These are phyloP conservation scores for Triticum turgidum DNA, from an alignment of 176 grass and related monocot species.

Conservation along the genomic window DNA sequence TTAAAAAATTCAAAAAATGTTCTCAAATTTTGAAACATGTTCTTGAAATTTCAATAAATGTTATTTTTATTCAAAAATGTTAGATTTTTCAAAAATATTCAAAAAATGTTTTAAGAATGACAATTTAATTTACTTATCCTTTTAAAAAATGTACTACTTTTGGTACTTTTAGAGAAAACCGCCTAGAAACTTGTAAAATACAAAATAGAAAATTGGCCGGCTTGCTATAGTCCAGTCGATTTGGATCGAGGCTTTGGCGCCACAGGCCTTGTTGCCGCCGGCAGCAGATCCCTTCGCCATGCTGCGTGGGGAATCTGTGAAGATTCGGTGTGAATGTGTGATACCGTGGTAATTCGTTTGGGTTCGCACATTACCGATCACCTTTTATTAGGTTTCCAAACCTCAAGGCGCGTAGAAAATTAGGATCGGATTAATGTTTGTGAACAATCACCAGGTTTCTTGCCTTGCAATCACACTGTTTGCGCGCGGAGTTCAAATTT, in stretches of 20 bases:
- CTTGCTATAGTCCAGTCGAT: not conserved
- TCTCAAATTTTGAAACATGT: too few relatives aligned
- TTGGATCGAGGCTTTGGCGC: not conserved
- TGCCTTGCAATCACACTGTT: not conserved
- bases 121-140: too few relatives aligned
- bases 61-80: too few relatives aligned
- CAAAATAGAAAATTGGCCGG: too few relatives aligned
- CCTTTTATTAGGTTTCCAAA: not conserved
- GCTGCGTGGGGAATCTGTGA: not conserved
- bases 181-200: too few relatives aligned
- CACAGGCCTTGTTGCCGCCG: not conserved
- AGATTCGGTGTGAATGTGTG: not conserved
- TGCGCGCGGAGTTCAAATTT: too few relatives aligned
- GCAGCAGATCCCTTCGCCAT: not conserved
- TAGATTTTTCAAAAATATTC: too few relatives aligned
- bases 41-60: too few relatives aligned
- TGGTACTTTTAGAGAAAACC: too few relatives aligned
- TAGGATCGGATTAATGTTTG: not conserved
- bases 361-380: not conserved
- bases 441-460: not conserved
- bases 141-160: too few relatives aligned
- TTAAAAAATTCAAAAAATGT: too few relatives aligned
- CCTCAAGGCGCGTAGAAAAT: not conserved
- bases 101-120: too few relatives aligned
- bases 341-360: not conserved